Conservation (phyloP, 495 filamentous ascomycete species). For the Penicillium mononematosum region DNA sequence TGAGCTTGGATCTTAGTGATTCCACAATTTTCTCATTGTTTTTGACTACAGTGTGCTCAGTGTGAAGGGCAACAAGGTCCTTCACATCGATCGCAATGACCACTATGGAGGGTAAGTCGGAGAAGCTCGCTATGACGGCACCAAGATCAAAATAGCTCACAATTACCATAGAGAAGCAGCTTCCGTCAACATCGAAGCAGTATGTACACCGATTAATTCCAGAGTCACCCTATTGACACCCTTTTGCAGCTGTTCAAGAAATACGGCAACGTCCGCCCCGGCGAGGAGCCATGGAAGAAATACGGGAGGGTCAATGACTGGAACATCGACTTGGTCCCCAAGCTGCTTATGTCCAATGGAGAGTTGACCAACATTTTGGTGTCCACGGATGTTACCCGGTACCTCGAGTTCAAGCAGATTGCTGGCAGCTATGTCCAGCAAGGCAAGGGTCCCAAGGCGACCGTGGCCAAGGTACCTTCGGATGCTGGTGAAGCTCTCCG, state of each 20-base stretch:
- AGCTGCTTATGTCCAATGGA: constrained; percentile 97
- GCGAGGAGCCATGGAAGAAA: constrained; percentile 95
- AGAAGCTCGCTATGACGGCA: constrained; percentile 22
- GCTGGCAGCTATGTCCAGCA: constrained; percentile 97
- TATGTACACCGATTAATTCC: constrained; percentile 41
- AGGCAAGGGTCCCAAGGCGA: constrained; percentile 72
- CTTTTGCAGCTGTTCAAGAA: constrained; percentile 81
- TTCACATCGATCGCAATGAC: constrained; percentile 98
- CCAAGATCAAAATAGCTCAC: constrained; percentile 21
- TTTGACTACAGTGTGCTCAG: constrained; percentile 73
- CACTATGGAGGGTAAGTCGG: constrained; percentile 91
- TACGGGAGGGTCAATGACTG: constrained; percentile 96
- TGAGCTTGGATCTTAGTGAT: not conserved
- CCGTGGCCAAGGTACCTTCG: constrained; percentile 94
- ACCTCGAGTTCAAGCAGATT: constrained; percentile 98
- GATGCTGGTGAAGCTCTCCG: constrained; percentile 87
- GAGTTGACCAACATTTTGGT: constrained; percentile 98
- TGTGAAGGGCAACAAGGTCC: constrained; percentile 97
- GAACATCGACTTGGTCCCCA: constrained; percentile 98
- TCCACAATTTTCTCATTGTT: constrained; percentile 8
- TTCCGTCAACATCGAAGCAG: constrained; percentile 89
- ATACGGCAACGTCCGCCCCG: constrained; percentile 76
- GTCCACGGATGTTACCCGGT: constrained; percentile 93
- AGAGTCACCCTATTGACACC: constrained; percentile 15
- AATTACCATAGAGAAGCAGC: constrained; percentile 71